A percentile compares a stretch with the other conserved stretches of the same genome.
These are phyloP conservation scores for Vachellia pachyceras DNA, from an alignment of 306 rosid genomes.

Conservation along the genomic window DNA sequence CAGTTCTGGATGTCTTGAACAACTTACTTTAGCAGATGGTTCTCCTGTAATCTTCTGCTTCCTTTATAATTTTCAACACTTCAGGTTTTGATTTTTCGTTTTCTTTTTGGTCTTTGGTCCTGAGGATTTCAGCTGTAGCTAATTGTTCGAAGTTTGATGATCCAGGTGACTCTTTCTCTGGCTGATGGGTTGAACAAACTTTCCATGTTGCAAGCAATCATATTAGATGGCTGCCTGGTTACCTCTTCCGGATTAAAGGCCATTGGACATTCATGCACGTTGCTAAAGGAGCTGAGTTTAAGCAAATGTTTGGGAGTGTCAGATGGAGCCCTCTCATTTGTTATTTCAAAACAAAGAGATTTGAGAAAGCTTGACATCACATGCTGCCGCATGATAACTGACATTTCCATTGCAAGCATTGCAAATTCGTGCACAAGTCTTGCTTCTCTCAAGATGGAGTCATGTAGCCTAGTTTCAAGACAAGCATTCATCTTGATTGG, in stretches of 20 bases:
- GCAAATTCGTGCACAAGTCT: slow-evolving; percentile 72
- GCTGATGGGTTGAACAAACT: slow-evolving; percentile 76
- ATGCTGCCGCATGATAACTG: slow-evolving; percentile 88
- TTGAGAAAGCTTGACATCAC: slow-evolving; percentile 89
- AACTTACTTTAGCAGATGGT: slow-evolving; percentile 75
- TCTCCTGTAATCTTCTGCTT: slow-evolving; percentile 67
- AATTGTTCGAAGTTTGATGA: slow-evolving; percentile 39
- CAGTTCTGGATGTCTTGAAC: slow-evolving; percentile 57
- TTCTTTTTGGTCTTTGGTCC: background rate
- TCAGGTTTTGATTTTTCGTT: slow-evolving; percentile 22
- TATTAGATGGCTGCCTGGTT: slow-evolving; percentile 73
- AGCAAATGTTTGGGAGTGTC: slow-evolving; percentile 90
- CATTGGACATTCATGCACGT: slow-evolving; percentile 68
- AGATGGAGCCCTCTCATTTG: slow-evolving; percentile 73
- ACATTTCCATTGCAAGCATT: slow-evolving; percentile 64
- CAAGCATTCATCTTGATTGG: slow-evolving; percentile 83
- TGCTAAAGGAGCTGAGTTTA: slow-evolving; percentile 79
- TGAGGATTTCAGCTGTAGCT: slow-evolving; percentile 25
- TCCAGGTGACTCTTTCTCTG: slow-evolving; percentile 78
- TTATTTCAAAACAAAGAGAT: slow-evolving; percentile 79
- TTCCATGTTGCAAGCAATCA: slow-evolving; percentile 70
- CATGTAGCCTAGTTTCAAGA: slow-evolving; percentile 76
- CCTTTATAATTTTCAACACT: slow-evolving; percentile 3
- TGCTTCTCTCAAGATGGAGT: slow-evolving; percentile 90
- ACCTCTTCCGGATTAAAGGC: slow-evolving; percentile 77